These are phyloP conservation scores for Casuarina cunninghamiana DNA, from an alignment of 306 rosid species.

Conservation along the genomic window DNA sequence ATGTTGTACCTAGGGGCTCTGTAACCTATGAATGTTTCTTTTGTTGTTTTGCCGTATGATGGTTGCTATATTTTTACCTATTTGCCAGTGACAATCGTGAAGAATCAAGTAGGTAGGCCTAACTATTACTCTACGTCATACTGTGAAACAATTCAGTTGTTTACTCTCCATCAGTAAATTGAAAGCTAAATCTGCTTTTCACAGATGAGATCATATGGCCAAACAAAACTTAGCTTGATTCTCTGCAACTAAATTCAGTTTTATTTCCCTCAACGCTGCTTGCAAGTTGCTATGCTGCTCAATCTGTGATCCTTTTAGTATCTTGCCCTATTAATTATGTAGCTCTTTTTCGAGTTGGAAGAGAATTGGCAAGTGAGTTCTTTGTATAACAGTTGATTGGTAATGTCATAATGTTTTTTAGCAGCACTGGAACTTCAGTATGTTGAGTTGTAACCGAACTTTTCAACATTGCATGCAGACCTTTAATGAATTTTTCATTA, in stretches of 20 bases:
- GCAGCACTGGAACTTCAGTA: background rate
- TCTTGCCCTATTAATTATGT: background rate
- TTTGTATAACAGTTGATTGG: background rate
- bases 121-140: background rate
- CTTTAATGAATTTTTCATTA: slow-evolving; percentile 83
- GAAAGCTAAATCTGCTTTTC: background rate
- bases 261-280: background rate
- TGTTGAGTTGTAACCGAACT: background rate
- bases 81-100: background rate
- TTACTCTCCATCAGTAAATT: background rate
- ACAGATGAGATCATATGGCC: background rate
- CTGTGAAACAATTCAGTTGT: background rate
- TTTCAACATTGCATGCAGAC: slow-evolving; percentile 57
- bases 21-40: background rate
- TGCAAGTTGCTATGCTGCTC: background rate
- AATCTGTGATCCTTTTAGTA: background rate
- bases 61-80: background rate
- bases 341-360: background rate
- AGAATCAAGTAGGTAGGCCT: background rate
- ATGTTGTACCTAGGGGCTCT: background rate
- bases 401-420: background rate
- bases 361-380: background rate
- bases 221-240: background rate
- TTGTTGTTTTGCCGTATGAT: background rate
- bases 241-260: background rate